Evolutionary conservation across 306 rosid species (phyloP).

Genomic region (Mimosa pudica): DNA sequence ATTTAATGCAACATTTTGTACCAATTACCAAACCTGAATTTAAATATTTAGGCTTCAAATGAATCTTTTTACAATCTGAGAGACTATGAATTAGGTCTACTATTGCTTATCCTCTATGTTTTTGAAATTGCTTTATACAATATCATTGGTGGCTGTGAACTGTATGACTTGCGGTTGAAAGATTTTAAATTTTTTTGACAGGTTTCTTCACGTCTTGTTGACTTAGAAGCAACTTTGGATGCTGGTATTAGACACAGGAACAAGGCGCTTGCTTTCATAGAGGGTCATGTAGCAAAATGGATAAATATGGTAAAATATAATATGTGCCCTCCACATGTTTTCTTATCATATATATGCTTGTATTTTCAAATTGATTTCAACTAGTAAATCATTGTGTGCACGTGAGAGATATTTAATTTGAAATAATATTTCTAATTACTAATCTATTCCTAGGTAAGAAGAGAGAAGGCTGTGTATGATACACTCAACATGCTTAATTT

Average conservation of each 20-base stretch:
- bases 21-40: neutral
- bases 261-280: conserved; percentile 71
- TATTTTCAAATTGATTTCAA: conserved; percentile 9
- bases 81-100: neutral
- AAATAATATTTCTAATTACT: conserved; percentile 33
- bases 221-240: conserved; percentile 81
- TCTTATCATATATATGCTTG: conserved; percentile 22
- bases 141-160: neutral
- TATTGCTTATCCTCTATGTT: conserved; percentile 9
- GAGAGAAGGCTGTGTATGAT: conserved; percentile 91
- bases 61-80: conserved; percentile 21
- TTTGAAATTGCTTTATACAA: conserved; percentile 15
- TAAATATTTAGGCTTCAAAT: conserved; percentile 11
- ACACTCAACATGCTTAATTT: conserved; percentile 80
- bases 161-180: conserved; percentile 11
- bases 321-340: conserved; percentile 28
- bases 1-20: neutral
- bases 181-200: conserved; percentile 34
- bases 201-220: conserved; percentile 83
- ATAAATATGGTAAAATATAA: conserved; percentile 64
- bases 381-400: conserved; percentile 1
- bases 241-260: conserved; percentile 84
- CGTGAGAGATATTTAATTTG: conserved; percentile 28
- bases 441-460: conserved; percentile 65
- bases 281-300: conserved; percentile 69